phyloP scores from a whole-genome alignment of 208 protist species.

The Polymyxa betae region DNA sequence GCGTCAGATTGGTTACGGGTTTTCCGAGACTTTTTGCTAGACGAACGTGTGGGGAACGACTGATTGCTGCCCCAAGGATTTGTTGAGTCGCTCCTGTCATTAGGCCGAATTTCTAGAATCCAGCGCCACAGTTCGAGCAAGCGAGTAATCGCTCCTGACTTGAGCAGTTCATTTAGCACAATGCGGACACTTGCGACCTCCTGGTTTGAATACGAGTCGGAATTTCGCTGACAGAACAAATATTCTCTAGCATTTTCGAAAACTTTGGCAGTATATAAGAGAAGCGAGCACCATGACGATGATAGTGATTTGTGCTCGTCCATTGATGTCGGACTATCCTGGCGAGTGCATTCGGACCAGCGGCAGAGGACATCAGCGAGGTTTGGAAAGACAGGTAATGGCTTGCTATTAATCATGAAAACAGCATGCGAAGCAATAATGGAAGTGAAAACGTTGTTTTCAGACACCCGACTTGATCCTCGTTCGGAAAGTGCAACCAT shows the following conservation, averaged over 20 bases:
- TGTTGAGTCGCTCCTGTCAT: neutral
- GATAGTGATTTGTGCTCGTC: neutral
- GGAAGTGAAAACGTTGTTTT: neutral
- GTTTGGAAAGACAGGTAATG: neutral
- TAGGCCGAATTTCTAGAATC: neutral
- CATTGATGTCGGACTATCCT: neutral
- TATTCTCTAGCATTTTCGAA: neutral
- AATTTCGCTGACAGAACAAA: neutral
- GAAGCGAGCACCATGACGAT: neutral
- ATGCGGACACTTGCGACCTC: neutral
- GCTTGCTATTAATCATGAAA: neutral
- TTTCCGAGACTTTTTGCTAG: constrained; percentile 10
- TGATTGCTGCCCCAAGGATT: neutral
- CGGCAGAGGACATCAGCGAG: neutral
- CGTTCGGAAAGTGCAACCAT: neutral
- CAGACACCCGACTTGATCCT: neutral
- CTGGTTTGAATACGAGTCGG: too few relatives aligned
- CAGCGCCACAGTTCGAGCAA: neutral
- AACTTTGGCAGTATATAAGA: neutral
- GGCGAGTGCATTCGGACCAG: neutral
- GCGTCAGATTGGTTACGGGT: constrained; percentile 12
- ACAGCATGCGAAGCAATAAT: neutral
- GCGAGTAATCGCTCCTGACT: neutral
- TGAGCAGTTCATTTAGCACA: neutral
- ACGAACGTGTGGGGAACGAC: neutral